These are phyloP conservation scores for Mitragyna speciosa DNA, from an alignment of 257 asterid genomes.

Conservation along the genomic window DNA sequence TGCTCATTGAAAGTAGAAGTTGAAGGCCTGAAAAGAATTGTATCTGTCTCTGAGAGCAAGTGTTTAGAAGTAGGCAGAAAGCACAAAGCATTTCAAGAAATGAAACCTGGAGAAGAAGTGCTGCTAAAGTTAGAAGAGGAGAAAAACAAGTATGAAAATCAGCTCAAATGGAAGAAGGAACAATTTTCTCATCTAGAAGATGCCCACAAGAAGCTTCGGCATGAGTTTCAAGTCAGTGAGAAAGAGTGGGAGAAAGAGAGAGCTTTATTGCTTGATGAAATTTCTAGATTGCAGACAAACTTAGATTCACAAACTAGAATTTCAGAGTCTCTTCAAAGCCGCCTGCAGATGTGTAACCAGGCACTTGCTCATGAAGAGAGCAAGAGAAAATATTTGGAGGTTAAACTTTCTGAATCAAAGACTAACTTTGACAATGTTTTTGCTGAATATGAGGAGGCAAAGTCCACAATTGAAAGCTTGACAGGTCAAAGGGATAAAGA, in stretches of 20 bases:
- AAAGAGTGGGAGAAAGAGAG: constrained; percentile 87
- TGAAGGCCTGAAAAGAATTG: constrained; percentile 49
- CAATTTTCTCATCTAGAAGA: constrained; percentile 78
- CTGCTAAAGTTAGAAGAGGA: constrained; percentile 57
- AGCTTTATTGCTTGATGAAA: constrained; percentile 51
- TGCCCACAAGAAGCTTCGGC: constrained; percentile 66
- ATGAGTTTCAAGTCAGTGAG: constrained; percentile 47
- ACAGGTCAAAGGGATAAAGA: constrained; percentile 66
- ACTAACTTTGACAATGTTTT: constrained; percentile 51
- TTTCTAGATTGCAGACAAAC: constrained; percentile 49
- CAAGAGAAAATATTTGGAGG: constrained; percentile 62
- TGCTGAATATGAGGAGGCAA: constrained; percentile 69
- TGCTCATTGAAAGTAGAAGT: constrained; percentile 50
- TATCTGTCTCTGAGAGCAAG: constrained; percentile 41
- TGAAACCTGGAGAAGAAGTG: constrained; percentile 52
- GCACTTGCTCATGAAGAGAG: constrained; percentile 84
- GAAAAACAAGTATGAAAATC: constrained; percentile 54
- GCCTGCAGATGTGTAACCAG: constrained; percentile 69
- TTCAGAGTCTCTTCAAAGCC: constrained; percentile 55
- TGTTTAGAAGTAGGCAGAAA: constrained; percentile 33
- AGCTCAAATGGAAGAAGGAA: constrained; percentile 89
- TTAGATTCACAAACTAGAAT: constrained; percentile 78
- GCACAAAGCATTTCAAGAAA: constrained; percentile 31
- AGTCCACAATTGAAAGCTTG: constrained; percentile 50
- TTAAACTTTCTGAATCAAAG: constrained; percentile 57